These are phyloP conservation scores for Solanum hybrid DNA, from an alignment of 305 asterid genomes.

Conservation along the genomic window DNA sequence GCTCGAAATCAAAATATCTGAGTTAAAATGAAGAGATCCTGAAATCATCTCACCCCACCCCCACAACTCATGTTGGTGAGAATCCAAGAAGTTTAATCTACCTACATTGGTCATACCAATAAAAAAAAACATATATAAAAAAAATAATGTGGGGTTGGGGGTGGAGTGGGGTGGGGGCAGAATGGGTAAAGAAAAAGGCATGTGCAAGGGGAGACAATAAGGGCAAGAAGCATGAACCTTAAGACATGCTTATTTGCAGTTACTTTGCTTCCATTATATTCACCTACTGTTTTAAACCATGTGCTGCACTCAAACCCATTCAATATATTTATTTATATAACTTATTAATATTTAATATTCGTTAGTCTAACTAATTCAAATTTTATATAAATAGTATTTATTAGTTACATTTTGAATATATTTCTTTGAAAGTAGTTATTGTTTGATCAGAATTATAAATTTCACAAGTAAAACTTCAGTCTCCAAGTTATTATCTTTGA, in stretches of 20 bases:
- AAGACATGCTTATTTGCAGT: slow-evolving; percentile 1
- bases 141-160: background rate
- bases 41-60: background rate
- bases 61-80: background rate
- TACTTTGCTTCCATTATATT: background rate
- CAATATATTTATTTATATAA: background rate
- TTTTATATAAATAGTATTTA: background rate
- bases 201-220: slow-evolving; percentile 2
- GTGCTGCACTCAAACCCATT: background rate
- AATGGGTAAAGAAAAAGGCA: background rate
- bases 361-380: background rate
- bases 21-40: no score
- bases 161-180: background rate
- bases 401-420: background rate
- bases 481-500: background rate
- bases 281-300: background rate
- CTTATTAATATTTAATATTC: background rate
- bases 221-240: slow-evolving; percentile 1
- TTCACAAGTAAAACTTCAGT: background rate
- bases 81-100: background rate
- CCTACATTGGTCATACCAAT: background rate
- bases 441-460: background rate
- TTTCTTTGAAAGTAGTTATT: background rate
- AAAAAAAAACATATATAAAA: background rate
- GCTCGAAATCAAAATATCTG: no score